Conservation (phyloP, 768 basidiomycete species). For the Asterophora lycoperdoides region DNA sequence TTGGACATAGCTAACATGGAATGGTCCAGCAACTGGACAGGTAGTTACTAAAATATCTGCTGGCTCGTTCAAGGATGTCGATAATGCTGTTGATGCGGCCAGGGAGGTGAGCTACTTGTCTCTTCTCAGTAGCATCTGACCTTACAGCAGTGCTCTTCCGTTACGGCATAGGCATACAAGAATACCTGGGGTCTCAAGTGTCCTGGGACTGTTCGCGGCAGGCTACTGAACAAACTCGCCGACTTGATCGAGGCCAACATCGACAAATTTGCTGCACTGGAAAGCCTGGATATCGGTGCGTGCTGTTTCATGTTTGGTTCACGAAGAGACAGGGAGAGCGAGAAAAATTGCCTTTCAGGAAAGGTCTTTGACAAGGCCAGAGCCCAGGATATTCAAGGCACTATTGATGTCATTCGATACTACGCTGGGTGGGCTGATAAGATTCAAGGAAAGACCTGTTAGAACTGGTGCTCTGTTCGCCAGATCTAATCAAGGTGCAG, state of each 20-base stretch:
- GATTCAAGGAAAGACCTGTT: slow-evolving; percentile 59
- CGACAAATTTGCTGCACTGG: slow-evolving; percentile 28
- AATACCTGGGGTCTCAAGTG: slow-evolving; percentile 63
- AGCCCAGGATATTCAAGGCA: slow-evolving; percentile 41
- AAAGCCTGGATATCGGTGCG: slow-evolving; percentile 23
- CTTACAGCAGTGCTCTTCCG: too few species aligned
- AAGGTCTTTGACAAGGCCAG: slow-evolving; percentile 52
- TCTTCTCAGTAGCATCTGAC: too few species aligned
- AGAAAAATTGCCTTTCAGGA: slow-evolving; percentile 26
- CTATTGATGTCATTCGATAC: slow-evolving; percentile 56
- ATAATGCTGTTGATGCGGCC: slow-evolving; percentile 57
- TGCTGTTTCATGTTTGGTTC: slow-evolving; percentile 6
- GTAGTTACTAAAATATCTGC: slow-evolving; percentile 47
- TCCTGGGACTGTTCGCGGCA: slow-evolving; percentile 35
- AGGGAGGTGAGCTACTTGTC: slow-evolving; percentile 34
- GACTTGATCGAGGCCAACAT: slow-evolving; percentile 25
- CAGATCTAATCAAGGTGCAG: too few species aligned
- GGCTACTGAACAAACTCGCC: slow-evolving; percentile 28
- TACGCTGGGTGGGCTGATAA: slow-evolving; percentile 90
- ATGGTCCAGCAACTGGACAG: slow-evolving; percentile 51
- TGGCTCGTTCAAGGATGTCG: slow-evolving; percentile 58
- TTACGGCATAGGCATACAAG: slow-evolving; percentile 33
- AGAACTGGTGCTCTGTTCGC: too few species aligned
- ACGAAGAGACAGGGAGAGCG: background rate
- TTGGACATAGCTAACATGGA: too few species aligned